Evolutionary conservation across 2,329 filamentous ascomycete genomes (phyloP), one percentile per base, ranked within the genome.

Genomic region (Neurospora sp.): DNA sequence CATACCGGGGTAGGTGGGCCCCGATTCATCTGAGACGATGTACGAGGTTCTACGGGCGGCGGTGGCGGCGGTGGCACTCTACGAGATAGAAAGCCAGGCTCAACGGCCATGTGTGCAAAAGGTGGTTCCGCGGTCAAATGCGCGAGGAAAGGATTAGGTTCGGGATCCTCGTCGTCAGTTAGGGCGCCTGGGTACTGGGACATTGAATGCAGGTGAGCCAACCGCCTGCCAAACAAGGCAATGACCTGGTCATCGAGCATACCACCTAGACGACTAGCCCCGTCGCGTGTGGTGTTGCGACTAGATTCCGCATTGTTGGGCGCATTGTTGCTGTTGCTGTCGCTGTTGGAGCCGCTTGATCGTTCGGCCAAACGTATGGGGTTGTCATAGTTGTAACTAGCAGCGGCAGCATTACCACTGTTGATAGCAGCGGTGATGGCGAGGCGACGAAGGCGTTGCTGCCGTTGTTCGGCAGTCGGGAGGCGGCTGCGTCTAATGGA

Each of bases 201-300:
- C 69, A 69, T 76, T 38, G 67, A 75, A 72, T 70, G 75, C 70
- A 73, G 76, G 69, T 73, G 76, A 69, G 72, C 74, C 75, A 74
- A 76, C 28, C 74, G 73, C 43, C 75, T 74, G 58, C 73, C 74
- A 68, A 77, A 74, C 68, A 74, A 69, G 66, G 73, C 70, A 36
- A 73, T 71, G 10, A 74, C 69, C 4, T 73, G 75, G 38, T 74
- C 72, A 68, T 73, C 72, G 5, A 73, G 68, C 4, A 68, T 62
- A 38, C 70, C 67, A 13, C 43, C 68, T 11, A 66, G 28, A 66
- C 62, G 69, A 28, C 58, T 23, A 39, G 43, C 43, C 11, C 52
- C 38, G 7, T 71, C 72, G 38, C 52, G 69, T 38, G 70, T 39
- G 23, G 69, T 67, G 36, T 68, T 62, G 68, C 62, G 58, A 40